These are phyloP conservation scores for Trebouxia sp. DNA, from an alignment of 139 green algal genomes.

Conservation along the genomic window DNA sequence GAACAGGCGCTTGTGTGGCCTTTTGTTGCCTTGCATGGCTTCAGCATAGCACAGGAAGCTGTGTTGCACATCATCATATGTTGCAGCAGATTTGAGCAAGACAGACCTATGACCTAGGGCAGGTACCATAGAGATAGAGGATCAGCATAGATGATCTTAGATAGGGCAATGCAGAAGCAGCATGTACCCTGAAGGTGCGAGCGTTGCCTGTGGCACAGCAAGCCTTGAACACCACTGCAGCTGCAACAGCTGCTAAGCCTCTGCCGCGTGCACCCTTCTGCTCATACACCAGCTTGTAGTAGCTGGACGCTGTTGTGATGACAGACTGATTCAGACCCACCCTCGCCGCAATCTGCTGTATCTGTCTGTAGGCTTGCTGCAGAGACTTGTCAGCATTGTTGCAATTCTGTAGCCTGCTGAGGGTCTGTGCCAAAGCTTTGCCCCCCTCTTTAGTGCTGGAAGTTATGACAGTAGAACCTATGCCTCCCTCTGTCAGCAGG, in stretches of 20 bases:
- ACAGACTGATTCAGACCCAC: slow-evolving; percentile 64
- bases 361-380: slow-evolving; percentile 50
- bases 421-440: slow-evolving; percentile 10
- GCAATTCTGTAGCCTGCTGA: background rate
- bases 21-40: too few relatives aligned
- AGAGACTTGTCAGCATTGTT: slow-evolving; percentile 30
- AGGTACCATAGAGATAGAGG: slow-evolving; percentile 96
- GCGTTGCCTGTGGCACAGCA: slow-evolving; percentile 73
- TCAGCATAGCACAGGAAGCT: too few relatives aligned
- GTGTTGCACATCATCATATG: too few relatives aligned
- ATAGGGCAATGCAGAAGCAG: too few relatives aligned
- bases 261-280: slow-evolving; percentile 62
- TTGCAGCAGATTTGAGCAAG: too few relatives aligned
- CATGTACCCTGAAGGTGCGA: slow-evolving; percentile 92
- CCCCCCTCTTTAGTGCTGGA: slow-evolving; percentile 29
- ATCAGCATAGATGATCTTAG: too few relatives aligned
- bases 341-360: slow-evolving; percentile 57
- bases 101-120: background rate
- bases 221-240: slow-evolving; percentile 86
- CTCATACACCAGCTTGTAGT: slow-evolving; percentile 62
- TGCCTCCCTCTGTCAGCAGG: slow-evolving; percentile 76
- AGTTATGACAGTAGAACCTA: slow-evolving; percentile 78
- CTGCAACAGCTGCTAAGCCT: slow-evolving; percentile 67
- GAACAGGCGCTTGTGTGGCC: too few relatives aligned
- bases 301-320: slow-evolving; percentile 65